phyloP scores from a whole-genome alignment of 139 green algal genomes.

The Chlamydomonas sphaeroides region DNA sequence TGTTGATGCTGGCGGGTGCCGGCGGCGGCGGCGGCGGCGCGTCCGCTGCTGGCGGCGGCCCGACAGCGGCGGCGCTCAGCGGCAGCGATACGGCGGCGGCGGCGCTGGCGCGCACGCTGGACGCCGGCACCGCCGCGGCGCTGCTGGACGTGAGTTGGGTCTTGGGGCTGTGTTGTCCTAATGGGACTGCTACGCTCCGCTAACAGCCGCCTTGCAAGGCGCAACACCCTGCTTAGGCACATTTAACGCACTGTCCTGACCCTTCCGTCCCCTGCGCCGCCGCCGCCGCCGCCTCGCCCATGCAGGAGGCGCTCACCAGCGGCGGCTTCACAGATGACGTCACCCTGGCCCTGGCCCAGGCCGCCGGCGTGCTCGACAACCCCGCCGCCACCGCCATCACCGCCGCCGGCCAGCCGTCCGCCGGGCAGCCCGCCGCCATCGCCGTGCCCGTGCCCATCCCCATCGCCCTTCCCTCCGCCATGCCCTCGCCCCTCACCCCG shows the following conservation, averaged over 20 bases:
- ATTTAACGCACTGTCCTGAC: too few species aligned
- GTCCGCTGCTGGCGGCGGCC: background rate
- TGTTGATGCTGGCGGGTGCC: slow-evolving; percentile 30
- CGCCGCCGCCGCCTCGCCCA: background rate
- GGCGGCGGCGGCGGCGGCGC: background rate
- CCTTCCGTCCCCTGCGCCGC: too few species aligned
- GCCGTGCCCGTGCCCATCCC: background rate
- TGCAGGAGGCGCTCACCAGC: slow-evolving; percentile 6
- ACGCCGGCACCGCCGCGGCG: background rate
- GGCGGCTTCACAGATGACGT: slow-evolving; percentile 14
- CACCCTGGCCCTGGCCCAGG: slow-evolving; percentile 10
- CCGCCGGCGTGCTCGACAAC: slow-evolving; percentile 15
- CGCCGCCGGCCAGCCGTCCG: too few species aligned
- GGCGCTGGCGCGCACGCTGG: slow-evolving; percentile 15
- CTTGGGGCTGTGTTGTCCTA: too few species aligned
- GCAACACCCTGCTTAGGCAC: too few species aligned
- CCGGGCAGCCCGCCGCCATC: background rate
- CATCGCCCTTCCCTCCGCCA: background rate
- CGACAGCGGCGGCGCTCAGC: background rate
- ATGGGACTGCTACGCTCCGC: too few species aligned
- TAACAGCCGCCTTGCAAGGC: too few species aligned
- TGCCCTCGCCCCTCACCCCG: background rate
- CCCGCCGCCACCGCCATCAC: too few species aligned
- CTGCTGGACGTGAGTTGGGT: slow-evolving; percentile 20
- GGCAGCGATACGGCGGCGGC: background rate